Percentiles rank a stretch among this genome's conserved stretches.
These are phyloP conservation scores for Cryptomeria japonica DNA, from an alignment of 75 land plant species.

Conservation along the genomic window DNA sequence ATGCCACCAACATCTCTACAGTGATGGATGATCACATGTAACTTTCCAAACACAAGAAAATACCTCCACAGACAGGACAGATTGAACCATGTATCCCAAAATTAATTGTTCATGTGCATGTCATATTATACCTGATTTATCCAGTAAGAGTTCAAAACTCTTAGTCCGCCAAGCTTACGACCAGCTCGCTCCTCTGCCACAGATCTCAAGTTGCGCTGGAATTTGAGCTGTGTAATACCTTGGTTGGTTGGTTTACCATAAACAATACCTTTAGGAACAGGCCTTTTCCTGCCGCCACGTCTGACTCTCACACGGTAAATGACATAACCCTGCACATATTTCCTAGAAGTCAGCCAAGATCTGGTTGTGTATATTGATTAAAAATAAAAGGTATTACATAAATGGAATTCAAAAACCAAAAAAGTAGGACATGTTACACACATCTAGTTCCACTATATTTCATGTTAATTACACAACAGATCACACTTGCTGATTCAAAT, in stretches of 20 bases:
- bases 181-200: constrained; percentile 93
- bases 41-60: not conserved
- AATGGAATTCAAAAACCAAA: not conserved
- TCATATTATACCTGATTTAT: constrained; percentile 49
- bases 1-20: not conserved
- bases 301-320: constrained; percentile 84
- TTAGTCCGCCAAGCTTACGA: constrained; percentile 73
- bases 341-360: not conserved
- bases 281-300: constrained; percentile 88
- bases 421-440: too few species aligned
- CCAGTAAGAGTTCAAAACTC: constrained; percentile 87
- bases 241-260: constrained; percentile 80
- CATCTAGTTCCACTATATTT: not conserved
- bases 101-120: not conserved
- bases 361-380: not conserved
- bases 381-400: not conserved
- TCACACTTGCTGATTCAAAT: too few species aligned
- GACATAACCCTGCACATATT: constrained; percentile 67
- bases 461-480: too few species aligned
- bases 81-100: not conserved
- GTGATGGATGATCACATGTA: not conserved
- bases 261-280: constrained; percentile 91
- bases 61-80: not conserved
- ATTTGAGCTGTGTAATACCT: constrained; percentile 92
- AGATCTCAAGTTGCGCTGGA: constrained; percentile 81